Base-by-base conservation (phyloP, 2,329 filamentous ascomycete genomes). In the Pseudocercospora vitis region DNA sequence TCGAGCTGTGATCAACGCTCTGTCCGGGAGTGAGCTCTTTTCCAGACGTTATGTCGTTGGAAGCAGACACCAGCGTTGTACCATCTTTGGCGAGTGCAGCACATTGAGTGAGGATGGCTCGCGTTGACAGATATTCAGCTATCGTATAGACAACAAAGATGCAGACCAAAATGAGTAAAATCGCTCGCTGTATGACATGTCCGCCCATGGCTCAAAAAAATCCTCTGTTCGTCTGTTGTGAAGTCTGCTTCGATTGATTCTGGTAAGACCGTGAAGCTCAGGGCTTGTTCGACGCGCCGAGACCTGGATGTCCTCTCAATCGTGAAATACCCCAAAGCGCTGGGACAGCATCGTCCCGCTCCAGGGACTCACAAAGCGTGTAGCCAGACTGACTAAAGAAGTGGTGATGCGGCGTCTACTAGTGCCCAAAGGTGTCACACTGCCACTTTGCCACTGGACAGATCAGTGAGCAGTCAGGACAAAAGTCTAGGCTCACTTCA, bases 161-260 rank as follows among this genome's bases (percentile, higher is more conserved):
- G n/a, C 29, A 32, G 8, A 48, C 26, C 8, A 37, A 24, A 7
- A 23, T 7, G 31, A 48, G 46, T 21, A 48, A 24, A n/a, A 48
- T 12, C 12, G 46, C 46, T 35, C 46, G 46, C 14, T 48, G 46
- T 14, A 48, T 24, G 31, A 35, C 29, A 23, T 48, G 46, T 24
- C 23, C 29, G 19, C 46, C 46, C 46, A 48, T 48, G 11, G 3
- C 7, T 6, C 18, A 31, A 2, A 8, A n/a, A n/a, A n/a, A n/a
- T n/a, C n/a, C n/a, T n/a, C n/a, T n/a, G n/a, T n/a, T n/a, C n/a
- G n/a, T n/a, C n/a, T 42, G 16, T 42, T 19, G 37, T 23, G 37
- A 42, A n/a, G n/a, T n/a, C n/a, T n/a, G n/a, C n/a, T n/a, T n/a
- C n/a, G n/a, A n/a, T n/a, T n/a, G n/a, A n/a, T n/a, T n/a, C n/a